Evolutionary conservation across 2,329 filamentous ascomycete species (phyloP).

Genomic region (Geosmithia flava): DNA sequence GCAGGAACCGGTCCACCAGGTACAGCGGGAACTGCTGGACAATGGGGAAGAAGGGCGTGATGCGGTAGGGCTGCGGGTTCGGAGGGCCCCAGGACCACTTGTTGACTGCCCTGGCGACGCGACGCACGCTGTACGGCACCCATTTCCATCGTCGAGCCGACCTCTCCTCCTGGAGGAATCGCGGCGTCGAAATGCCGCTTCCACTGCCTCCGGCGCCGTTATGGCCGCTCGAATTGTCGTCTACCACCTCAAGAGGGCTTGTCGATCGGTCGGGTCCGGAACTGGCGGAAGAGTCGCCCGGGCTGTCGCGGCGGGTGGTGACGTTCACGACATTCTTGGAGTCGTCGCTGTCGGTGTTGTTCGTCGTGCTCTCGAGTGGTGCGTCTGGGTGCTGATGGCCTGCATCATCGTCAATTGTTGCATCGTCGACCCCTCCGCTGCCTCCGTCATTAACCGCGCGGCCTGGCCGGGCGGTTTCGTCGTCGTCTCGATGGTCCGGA

Average conservation of each 20-base stretch:
- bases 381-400: constrained; percentile 25
- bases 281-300: constrained; percentile 10
- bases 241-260: constrained; percentile 28
- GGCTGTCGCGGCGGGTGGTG: neutral
- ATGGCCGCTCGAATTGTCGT: constrained; percentile 19
- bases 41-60: constrained; percentile 48
- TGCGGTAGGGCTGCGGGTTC: constrained; percentile 32
- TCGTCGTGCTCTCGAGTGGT: constrained; percentile 18
- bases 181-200: constrained; percentile 35
- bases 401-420: constrained; percentile 2
- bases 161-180: constrained; percentile 44
- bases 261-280: constrained; percentile 6
- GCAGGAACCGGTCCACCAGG: constrained; percentile 50
- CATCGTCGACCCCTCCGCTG: neutral
- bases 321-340: neutral
- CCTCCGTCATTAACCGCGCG: neutral
- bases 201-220: constrained; percentile 1
- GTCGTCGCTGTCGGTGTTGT: neutral
- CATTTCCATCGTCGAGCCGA: constrained; percentile 28
- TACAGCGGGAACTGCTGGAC: constrained; percentile 56
- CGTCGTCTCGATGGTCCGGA: constrained; percentile 15
- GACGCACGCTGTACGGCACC: constrained; percentile 44
- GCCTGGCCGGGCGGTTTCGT: neutral
- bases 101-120: constrained; percentile 24
- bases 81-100: constrained; percentile 44